Evolutionary conservation across 2,329 filamentous ascomycete species (phyloP).

Genomic region (Fusarium brevicatenulatum): DNA sequence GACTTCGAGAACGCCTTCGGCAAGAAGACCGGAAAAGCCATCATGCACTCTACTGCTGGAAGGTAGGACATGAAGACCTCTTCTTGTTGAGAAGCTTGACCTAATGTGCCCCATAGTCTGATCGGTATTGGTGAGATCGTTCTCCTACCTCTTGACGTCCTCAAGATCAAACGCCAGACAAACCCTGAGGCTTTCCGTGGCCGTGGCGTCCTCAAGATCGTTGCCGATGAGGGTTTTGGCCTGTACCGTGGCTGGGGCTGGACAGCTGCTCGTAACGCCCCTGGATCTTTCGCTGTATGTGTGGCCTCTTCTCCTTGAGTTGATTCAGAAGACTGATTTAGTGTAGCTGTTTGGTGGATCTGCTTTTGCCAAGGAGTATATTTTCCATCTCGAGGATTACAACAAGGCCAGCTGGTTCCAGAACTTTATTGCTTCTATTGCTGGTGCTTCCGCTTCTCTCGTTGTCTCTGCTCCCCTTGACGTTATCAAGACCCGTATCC

Average conservation of each 20-base stretch:
- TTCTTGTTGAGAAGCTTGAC: neutral
- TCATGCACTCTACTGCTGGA: conserved; percentile 96
- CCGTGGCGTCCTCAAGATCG: conserved; percentile 87
- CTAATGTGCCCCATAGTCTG: conserved; percentile 64
- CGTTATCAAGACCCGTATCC: conserved; percentile 97
- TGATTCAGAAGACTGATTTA: conserved; percentile 29
- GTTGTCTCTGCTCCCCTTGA: conserved; percentile 95
- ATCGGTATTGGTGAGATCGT: conserved; percentile 98
- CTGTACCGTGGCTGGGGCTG: conserved; percentile 96
- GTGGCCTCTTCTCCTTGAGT: neutral
- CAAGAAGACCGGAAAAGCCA: conserved; percentile 96
- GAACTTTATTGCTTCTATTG: conserved; percentile 97
- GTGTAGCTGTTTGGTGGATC: conserved; percentile 93
- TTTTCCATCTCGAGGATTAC: conserved; percentile 91
- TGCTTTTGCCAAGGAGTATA: conserved; percentile 96
- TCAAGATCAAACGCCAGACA: conserved; percentile 99
- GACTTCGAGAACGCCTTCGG: conserved; percentile 91
- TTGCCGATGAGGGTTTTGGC: conserved; percentile 93
- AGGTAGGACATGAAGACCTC: conserved; percentile 61
- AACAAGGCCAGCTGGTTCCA: conserved; percentile 94
- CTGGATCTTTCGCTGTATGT: conserved; percentile 93
- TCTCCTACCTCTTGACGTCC: conserved; percentile 91
- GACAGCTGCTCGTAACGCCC: conserved; percentile 97
- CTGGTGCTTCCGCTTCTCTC: conserved; percentile 93
- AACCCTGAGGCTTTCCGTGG: conserved; percentile 98